Evolutionary conservation across 176 grass and related monocot species (phyloP).

Genomic region (Zoysia japonica): DNA sequence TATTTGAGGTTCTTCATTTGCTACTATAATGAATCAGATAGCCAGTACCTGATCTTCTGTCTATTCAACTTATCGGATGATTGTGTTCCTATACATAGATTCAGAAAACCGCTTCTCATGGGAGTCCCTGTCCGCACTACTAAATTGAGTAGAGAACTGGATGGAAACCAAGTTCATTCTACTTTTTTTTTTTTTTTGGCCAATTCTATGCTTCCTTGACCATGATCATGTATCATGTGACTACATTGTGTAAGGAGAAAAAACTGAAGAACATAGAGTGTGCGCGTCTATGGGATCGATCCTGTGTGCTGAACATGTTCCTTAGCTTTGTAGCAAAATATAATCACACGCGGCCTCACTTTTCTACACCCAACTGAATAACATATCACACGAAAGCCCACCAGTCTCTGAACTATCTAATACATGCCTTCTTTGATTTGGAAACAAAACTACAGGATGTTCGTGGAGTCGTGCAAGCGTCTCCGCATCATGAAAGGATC

Average conservation of each 20-base stretch:
- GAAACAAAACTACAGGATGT: no score
- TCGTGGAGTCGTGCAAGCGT: no score
- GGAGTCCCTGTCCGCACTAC: neutral
- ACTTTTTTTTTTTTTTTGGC: neutral
- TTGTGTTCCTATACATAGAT: neutral
- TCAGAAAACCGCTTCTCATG: neutral
- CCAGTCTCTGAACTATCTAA: no score
- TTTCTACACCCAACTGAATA: no score
- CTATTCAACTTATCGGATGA: neutral
- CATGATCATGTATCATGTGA: constrained; percentile 2
- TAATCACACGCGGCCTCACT: no score
- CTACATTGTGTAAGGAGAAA: neutral
- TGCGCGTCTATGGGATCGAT: no score
- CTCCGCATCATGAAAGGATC: no score
- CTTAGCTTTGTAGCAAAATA: no score
- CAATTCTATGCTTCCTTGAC: neutral
- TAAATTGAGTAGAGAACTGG: neutral
- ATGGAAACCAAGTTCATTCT: neutral
- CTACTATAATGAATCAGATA: neutral
- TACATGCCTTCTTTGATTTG: no score
- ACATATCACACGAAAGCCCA: no score
- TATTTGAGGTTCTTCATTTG: neutral
- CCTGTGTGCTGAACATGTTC: no score
- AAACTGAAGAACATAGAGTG: neutral
- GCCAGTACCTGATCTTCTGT: neutral